phyloP scores from a whole-genome alignment of 805 yeast species.

The Komagataella pastoris region DNA sequence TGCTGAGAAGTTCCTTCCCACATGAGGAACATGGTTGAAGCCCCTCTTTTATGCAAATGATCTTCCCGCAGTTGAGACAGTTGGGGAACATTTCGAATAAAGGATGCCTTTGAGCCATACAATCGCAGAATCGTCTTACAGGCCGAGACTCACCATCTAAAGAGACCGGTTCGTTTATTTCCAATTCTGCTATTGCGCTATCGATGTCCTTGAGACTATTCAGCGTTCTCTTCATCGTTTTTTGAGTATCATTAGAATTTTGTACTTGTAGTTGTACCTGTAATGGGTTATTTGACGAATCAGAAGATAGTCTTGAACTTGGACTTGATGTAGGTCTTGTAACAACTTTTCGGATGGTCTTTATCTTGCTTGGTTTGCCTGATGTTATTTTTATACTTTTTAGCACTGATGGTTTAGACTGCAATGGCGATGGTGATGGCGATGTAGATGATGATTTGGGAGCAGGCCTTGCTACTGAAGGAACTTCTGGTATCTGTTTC shows the following conservation, averaged over 20 bases:
- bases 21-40: slow-evolving; percentile 83
- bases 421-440: neutral
- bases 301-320: neutral
- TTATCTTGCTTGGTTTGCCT: neutral
- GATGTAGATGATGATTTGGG: slow-evolving; percentile 4
- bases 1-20: slow-evolving; percentile 49
- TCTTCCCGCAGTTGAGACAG: slow-evolving; percentile 88
- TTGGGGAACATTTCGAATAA: slow-evolving; percentile 84
- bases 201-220: slow-evolving; percentile 37
- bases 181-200: slow-evolving; percentile 30
- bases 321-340: slow-evolving; percentile 4
- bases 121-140: slow-evolving; percentile 36
- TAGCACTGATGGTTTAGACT: slow-evolving; percentile 4
- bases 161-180: slow-evolving; percentile 12
- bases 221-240: slow-evolving; percentile 29
- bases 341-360: neutral
- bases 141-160: neutral
- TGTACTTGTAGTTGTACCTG: neutral
- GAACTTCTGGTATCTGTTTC: neutral
- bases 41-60: slow-evolving; percentile 84
- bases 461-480: neutral
- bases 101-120: slow-evolving; percentile 85
- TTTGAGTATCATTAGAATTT: slow-evolving; percentile 18
- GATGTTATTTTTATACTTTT: neutral
- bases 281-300: neutral